These are phyloP conservation scores for Teratosphaeria destructans DNA, from an alignment of 2,329 filamentous ascomycete species.

Conservation along the genomic window DNA sequence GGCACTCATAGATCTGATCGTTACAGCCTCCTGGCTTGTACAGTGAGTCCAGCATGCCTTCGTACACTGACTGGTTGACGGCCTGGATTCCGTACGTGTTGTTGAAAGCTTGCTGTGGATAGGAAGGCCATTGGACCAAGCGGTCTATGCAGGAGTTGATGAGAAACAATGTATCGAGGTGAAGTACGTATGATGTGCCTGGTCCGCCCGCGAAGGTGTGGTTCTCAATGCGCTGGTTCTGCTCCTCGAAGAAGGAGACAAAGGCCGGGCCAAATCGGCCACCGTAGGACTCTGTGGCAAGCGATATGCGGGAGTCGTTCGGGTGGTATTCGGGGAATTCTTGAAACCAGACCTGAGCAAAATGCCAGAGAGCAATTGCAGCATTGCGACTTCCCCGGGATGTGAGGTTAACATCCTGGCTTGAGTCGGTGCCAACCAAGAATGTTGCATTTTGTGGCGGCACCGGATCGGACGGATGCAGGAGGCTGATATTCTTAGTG, in stretches of 20 bases:
- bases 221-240: neutral
- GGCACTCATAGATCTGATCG: slow-evolving; percentile 40
- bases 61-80: slow-evolving; percentile 38
- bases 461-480: slow-evolving; percentile 11
- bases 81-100: slow-evolving; percentile 55
- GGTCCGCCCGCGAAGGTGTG: neutral
- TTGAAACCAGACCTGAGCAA: slow-evolving; percentile 51
- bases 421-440: slow-evolving; percentile 43
- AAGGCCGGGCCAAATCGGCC: slow-evolving; percentile 58
- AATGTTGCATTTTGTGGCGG: slow-evolving; percentile 43
- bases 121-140: slow-evolving; percentile 46
- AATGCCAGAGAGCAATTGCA: slow-evolving; percentile 48
- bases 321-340: slow-evolving; percentile 54
- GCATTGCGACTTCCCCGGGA: slow-evolving; percentile 44
- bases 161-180: slow-evolving; percentile 52
- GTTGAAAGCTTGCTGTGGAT: slow-evolving; percentile 46
- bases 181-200: slow-evolving; percentile 30
- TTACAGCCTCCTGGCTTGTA: slow-evolving; percentile 44
- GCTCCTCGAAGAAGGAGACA: slow-evolving; percentile 37
- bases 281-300: slow-evolving; percentile 41
- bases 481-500: slow-evolving; percentile 20
- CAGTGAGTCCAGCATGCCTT: slow-evolving; percentile 30
- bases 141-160: slow-evolving; percentile 61
- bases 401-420: slow-evolving; percentile 31
- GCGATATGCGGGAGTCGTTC: slow-evolving; percentile 46